Evolutionary conservation across 2,329 filamentous ascomycete species (phyloP).

Genomic region (Trichoderma sp.): DNA sequence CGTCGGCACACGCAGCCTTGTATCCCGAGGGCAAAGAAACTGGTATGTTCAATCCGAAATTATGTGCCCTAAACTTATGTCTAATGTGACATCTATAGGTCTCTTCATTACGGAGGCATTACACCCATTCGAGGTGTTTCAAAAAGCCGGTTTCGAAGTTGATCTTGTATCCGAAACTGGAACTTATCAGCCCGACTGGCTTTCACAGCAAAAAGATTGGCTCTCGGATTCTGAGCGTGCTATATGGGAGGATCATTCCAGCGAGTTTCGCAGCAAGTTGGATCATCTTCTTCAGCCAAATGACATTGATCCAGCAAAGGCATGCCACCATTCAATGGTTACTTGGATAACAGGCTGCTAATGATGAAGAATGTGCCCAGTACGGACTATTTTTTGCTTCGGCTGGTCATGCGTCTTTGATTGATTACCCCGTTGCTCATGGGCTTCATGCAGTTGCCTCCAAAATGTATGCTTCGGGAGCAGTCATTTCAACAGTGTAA

Average conservation of each 20-base stretch:
- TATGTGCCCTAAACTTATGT: neutral
- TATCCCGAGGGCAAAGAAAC: neutral
- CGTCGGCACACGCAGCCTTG: neutral
- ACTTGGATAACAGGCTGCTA: neutral
- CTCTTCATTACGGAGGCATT: neutral
- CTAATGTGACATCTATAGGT: neutral
- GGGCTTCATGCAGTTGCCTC: neutral
- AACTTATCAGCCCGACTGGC: neutral
- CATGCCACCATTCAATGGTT: neutral
- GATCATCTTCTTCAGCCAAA: neutral
- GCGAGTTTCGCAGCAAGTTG: neutral
- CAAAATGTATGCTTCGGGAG: neutral
- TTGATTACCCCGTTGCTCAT: neutral
- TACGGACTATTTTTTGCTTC: neutral
- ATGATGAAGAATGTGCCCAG: neutral
- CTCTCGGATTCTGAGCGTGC: neutral
- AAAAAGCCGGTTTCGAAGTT: neutral
- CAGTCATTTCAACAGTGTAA: neutral
- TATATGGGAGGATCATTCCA: neutral
- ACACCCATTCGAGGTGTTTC: neutral
- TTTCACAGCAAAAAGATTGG: neutral
- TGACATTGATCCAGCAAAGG: neutral
- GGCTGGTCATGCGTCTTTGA: neutral
- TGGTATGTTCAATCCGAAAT: neutral
- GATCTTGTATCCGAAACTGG: neutral